Percentiles rank a stretch among this genome's conserved stretches.
These are phyloP conservation scores for Auricularia cornea DNA, from an alignment of 768 basidiomycete species.

Conservation along the genomic window DNA sequence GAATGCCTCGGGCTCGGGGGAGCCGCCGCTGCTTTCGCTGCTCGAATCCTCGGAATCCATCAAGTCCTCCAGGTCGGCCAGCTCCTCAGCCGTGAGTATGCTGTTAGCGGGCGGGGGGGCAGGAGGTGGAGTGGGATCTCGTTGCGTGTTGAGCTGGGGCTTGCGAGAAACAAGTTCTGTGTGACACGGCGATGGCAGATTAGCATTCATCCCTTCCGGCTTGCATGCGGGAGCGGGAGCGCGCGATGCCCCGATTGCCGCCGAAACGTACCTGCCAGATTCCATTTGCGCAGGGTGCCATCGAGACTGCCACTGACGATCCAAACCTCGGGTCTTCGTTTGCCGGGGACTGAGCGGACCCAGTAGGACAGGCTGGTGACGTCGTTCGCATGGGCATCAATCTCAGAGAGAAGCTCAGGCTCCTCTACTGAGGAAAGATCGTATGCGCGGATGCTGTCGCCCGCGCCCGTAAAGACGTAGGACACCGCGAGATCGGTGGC, in stretches of 20 bases:
- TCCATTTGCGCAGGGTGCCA: slow-evolving; percentile 82
- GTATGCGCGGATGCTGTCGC: slow-evolving; percentile 74
- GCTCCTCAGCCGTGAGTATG: slow-evolving; percentile 78
- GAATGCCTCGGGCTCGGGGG: neutral
- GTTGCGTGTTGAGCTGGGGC: slow-evolving; percentile 5
- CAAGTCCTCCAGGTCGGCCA: slow-evolving; percentile 78
- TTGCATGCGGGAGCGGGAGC: neutral
- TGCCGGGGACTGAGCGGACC: slow-evolving; percentile 42
- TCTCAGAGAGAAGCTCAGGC: slow-evolving; percentile 53
- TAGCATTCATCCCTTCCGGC: neutral
- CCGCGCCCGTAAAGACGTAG: slow-evolving; percentile 74
- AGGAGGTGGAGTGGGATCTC: slow-evolving; percentile 15
- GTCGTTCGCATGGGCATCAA: slow-evolving; percentile 89
- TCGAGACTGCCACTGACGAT: slow-evolving; percentile 80
- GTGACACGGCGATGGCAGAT: neutral
- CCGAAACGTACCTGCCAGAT: slow-evolving; percentile 45
- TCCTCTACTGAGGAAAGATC: slow-evolving; percentile 63
- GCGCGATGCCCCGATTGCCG: neutral
- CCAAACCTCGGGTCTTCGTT: slow-evolving; percentile 60
- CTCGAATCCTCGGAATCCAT: slow-evolving; percentile 29
- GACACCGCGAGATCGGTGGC: slow-evolving; percentile 59
- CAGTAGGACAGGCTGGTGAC: slow-evolving; percentile 70
- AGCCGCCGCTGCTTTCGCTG: neutral
- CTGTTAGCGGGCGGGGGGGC: slow-evolving; percentile 23
- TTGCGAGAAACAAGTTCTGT: slow-evolving; percentile 8